Evolutionary conservation across 2,329 filamentous ascomycete genomes (phyloP), one percentile per base, ranked within the genome.

Genomic region (Aspergillus thermomutatus): DNA sequence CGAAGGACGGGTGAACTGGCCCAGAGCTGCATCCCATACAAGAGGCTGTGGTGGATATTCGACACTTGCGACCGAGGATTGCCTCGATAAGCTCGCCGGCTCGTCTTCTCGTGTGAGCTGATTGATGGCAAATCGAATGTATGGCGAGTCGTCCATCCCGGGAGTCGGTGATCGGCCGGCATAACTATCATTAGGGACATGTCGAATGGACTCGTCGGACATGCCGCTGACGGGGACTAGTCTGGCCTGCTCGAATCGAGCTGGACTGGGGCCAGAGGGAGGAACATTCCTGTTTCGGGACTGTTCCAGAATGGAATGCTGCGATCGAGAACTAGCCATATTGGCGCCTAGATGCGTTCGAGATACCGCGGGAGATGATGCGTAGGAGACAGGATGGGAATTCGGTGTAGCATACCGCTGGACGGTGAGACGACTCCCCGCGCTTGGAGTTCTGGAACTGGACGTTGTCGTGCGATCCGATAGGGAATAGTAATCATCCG

Each of bases 101-200:
- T 90, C 86, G 56, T 87, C 87, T 66, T 89, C 85, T 49, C 88
- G 82, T 5, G 91, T 95, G 64, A 97, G 79, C 60, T 93, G 91
- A 61, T 96, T 90, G 60, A 97, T 85, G 43, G 93, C 92, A 72
- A 94, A 95, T 61, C 89, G 89, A 61, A 97, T 90, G 72, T 92
- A 96, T 0, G 91, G 92, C 8, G 87, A 89, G 68, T 96, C 89
- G 67, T 96, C 92, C 41, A 91, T 79, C 9, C 88, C 90, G 0
- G 92, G 92, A 0, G 90, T 93, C 2, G 81, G 78, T 11, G 80
- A 76, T 52, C 77, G 77, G 17, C 72, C 63, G 46, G 65, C 62
- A 62, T 71, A 66, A 45, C 55, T 62, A 43, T 71, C 70, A 21
- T 59, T 61, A 5, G 68, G 63, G 5, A 64, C 59, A 47, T 58